Conservation (phyloP, 768 basidiomycete species). For the Tylopilus sp. region DNA sequence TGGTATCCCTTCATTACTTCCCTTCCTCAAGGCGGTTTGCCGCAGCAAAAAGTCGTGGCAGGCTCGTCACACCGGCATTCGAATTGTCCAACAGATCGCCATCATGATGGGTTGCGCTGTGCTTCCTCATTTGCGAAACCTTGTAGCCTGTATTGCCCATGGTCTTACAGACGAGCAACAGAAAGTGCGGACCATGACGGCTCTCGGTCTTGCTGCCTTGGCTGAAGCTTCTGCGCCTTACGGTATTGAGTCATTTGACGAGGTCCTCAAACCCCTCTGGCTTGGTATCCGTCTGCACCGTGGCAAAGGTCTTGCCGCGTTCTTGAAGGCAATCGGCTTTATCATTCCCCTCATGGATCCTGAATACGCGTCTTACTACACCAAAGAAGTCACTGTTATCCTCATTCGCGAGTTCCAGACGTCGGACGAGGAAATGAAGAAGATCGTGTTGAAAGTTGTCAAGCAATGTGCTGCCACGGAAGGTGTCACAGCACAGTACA, state of each 20-base stretch:
- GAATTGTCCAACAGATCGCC: conserved; percentile 98
- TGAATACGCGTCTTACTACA: conserved; percentile 98
- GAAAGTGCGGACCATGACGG: conserved; percentile 80
- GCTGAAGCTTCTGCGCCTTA: conserved; percentile 98
- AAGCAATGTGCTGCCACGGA: conserved; percentile 99
- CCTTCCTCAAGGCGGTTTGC: conserved; percentile 98
- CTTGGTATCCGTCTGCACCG: conserved; percentile 75
- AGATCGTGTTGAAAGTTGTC: conserved; percentile 98
- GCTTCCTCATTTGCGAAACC: conserved; percentile 91
- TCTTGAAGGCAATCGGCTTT: conserved; percentile 93
- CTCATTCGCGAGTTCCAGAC: conserved; percentile 98
- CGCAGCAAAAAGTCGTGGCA: conserved; percentile 99
- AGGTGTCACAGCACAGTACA: conserved; percentile 93
- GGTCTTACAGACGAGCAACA: conserved; percentile 77
- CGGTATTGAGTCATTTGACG: conserved; percentile 99
- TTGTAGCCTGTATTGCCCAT: conserved; percentile 93
- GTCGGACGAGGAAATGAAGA: conserved; percentile 99
- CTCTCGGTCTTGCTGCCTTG: conserved; percentile 78
- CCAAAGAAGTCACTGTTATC: conserved; percentile 95
- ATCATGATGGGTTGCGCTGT: conserved; percentile 99
- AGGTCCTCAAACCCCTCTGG: conserved; percentile 83
- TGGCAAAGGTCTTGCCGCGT: conserved; percentile 74
- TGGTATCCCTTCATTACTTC: conserved; percentile 94
- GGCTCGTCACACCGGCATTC: conserved; percentile 97
- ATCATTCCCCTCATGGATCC: conserved; percentile 99